Percentiles rank a stretch among this genome's conserved stretches.
phyloP scores from a whole-genome alignment of 2,329 filamentous ascomycete genomes.

The Beauveria sp. region DNA sequence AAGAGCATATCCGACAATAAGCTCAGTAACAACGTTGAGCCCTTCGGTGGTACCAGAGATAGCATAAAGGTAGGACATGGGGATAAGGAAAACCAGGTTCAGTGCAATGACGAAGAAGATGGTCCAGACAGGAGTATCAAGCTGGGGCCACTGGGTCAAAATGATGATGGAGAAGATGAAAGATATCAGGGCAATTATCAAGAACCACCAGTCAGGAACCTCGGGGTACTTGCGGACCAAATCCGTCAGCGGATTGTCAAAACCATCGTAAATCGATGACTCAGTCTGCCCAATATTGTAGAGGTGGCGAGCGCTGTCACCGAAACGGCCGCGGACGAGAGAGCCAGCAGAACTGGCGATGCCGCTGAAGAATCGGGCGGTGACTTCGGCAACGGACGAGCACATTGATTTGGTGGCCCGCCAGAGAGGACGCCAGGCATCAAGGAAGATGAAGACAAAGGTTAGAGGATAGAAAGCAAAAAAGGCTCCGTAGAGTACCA shows the following conservation, averaged over 20 bases:
- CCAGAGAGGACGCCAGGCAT: conserved; percentile 20
- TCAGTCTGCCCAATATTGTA: conserved; percentile 30
- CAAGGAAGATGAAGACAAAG: conserved; percentile 28
- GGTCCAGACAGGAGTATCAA: conserved; percentile 23
- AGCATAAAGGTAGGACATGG: conserved; percentile 32
- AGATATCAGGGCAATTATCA: conserved; percentile 16
- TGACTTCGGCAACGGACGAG: not conserved
- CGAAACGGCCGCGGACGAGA: conserved; percentile 28
- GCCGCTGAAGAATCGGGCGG: conserved; percentile 5
- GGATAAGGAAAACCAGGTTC: conserved; percentile 32
- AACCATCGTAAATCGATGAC: conserved; percentile 32
- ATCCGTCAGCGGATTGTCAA: conserved; percentile 32
- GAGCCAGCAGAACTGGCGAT: conserved; percentile 20
- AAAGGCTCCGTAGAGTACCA: conserved; percentile 25
- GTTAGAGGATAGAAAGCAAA: conserved; percentile 27
- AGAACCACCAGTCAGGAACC: conserved; percentile 41
- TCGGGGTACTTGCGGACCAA: conserved; percentile 37
- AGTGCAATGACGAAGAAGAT: conserved; percentile 26
- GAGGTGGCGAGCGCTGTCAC: conserved; percentile 24
- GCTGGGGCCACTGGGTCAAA: conserved; percentile 20
- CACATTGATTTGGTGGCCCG: conserved; percentile 7
- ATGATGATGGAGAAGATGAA: conserved; percentile 27
- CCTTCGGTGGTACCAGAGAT: conserved; percentile 35
- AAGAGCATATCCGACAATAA: conserved; percentile 22
- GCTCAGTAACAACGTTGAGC: conserved; percentile 42